Conservation (phyloP, 2,329 filamentous ascomycete species). For the Venturiaceae sp. region DNA sequence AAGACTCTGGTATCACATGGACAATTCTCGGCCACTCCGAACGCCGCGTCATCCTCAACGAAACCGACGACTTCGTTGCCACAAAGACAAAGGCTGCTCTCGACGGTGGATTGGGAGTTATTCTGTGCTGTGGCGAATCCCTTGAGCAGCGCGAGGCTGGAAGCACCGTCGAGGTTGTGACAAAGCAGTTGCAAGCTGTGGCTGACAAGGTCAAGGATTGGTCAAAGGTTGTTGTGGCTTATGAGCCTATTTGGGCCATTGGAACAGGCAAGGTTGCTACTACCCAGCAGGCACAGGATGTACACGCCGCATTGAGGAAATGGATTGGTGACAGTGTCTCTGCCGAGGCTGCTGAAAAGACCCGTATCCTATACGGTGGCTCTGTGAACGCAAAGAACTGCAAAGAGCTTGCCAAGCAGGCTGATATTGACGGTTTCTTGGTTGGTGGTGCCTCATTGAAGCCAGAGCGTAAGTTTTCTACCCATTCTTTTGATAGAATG, state of each 20-base stretch:
- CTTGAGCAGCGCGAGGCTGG: slow-evolving; percentile 81
- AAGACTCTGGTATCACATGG: slow-evolving; percentile 84
- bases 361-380: slow-evolving; percentile 91
- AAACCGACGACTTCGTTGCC: slow-evolving; percentile 77
- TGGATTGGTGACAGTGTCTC: slow-evolving; percentile 74
- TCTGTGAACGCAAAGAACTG: slow-evolving; percentile 98
- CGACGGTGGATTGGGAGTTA: slow-evolving; percentile 78
- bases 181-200: slow-evolving; percentile 74
- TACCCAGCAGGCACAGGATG: slow-evolving; percentile 30
- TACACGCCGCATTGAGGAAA: slow-evolving; percentile 69
- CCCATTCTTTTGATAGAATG: background rate
- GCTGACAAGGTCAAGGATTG: slow-evolving; percentile 74
- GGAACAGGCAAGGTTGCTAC: slow-evolving; percentile 61
- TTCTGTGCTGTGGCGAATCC: slow-evolving; percentile 95
- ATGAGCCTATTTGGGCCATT: slow-evolving; percentile 94
- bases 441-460: slow-evolving; percentile 95
- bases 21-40: slow-evolving; percentile 90
- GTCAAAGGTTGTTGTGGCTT: slow-evolving; percentile 91
- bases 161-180: slow-evolving; percentile 80
- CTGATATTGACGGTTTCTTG: slow-evolving; percentile 95
- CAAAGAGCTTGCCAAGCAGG: slow-evolving; percentile 79
- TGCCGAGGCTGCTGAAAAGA: slow-evolving; percentile 69
- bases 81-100: slow-evolving; percentile 91
- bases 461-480: slow-evolving; percentile 66
- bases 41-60: slow-evolving; percentile 79